Base-by-base conservation (phyloP, 208 protist genomes). In the Trypanosoma mega region DNA sequence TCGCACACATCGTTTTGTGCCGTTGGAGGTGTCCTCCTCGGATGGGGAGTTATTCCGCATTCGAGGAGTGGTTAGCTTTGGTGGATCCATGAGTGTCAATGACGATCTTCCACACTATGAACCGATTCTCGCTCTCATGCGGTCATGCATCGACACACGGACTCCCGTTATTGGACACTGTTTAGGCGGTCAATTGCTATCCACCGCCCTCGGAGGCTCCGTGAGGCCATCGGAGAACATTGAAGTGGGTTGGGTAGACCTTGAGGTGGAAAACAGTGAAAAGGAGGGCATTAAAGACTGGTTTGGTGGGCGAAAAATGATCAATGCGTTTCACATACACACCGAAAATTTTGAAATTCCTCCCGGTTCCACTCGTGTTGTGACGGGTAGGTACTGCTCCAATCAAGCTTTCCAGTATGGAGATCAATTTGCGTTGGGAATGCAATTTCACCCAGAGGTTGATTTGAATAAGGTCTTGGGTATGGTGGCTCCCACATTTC, bases 391-490 rank as follows among this genome's bases (percentile, higher is more conserved):
- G 7, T 50, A 59, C 29, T 74, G 68, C 34, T 36, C 55, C 31
- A 74, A 74, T 51, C 68, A 74, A 46, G 68, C 68, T 1, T 74
- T 69, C 43, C 68, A 74, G 51, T 44, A 60, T 20, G 68, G 58
- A 1, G 68, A 68, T 50, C 68, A 74, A 51, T 74, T 58, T 47
- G 59, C 65, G 12, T 29, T 74, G 18, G 68, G 61, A 45, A 69
- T 66, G 68, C 68, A 74, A 48, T 74, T 74, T 29, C 68, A 74
- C 21, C 68, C 68, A 9, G 68, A 74, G 53, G 68, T 74, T 11
- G 59, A 63, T 27, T 41, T 56, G 34, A 14, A 64, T 31, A 74
- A 74, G 34, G 56, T 74, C n/a, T 44, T 31, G 33, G 21, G 4
- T n/a, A 30, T 67, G 41, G 34, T 51, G 3, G 29, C 44, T 1